Evolutionary conservation across 306 rosid species (phyloP).

Genomic region (Purshia tridentata): DNA sequence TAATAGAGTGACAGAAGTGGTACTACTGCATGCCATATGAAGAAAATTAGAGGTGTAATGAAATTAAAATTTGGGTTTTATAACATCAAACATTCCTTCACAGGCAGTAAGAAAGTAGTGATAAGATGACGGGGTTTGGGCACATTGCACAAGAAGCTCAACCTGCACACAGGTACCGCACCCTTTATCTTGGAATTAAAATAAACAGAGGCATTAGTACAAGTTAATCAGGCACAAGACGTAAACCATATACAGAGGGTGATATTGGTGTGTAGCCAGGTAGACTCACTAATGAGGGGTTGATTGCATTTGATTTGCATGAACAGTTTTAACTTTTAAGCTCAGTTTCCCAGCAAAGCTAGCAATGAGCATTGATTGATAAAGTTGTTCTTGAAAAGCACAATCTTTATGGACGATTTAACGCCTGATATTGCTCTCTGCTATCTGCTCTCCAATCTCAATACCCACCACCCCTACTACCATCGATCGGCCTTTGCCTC

Average conservation of each 20-base stretch:
- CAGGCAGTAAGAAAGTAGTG: background rate
- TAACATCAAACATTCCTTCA: background rate
- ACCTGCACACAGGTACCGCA: background rate
- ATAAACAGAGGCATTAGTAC: background rate
- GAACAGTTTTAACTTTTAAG: background rate
- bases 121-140: background rate
- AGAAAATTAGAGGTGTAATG: no score
- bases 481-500: no score
- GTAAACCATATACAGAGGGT: background rate
- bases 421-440: no score
- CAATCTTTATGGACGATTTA: no score
- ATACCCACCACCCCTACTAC: no score
- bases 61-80: no score
- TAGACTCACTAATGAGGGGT: background rate
- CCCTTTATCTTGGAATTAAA: no score
- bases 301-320: background rate
- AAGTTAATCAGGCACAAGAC: background rate
- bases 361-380: no score
- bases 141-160: background rate
- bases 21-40: no score
- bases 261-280: background rate
- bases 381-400: no score
- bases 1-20: no score
- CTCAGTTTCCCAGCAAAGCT: background rate
- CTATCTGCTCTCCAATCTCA: no score